phyloP scores from a whole-genome alignment of 75 land plant genomes.

The Cupressus sempervirens region DNA sequence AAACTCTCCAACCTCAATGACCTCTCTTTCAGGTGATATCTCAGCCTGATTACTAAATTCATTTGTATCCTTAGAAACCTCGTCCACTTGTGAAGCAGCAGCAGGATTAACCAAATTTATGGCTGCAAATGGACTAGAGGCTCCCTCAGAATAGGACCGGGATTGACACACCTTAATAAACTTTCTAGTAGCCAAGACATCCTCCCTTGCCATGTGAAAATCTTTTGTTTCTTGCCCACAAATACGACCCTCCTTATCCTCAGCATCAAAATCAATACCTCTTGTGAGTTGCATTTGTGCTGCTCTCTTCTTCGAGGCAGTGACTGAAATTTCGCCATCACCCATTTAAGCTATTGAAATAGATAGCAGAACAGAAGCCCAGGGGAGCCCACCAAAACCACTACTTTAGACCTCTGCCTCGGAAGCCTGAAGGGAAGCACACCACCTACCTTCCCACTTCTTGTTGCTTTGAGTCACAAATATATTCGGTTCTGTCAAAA shows the following conservation, averaged over 20 bases:
- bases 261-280: slow-evolving; percentile 35
- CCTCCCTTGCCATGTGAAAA: slow-evolving; percentile 17
- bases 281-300: slow-evolving; percentile 30
- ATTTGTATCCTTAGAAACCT: background rate
- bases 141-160: background rate
- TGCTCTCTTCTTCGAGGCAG: slow-evolving; percentile 29
- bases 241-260: slow-evolving; percentile 9
- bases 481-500: background rate
- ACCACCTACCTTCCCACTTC: background rate
- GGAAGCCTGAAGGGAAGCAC: too few relatives aligned
- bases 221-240: slow-evolving; percentile 16
- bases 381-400: too few relatives aligned
- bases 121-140: slow-evolving; percentile 20
- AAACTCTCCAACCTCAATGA: slow-evolving; percentile 5
- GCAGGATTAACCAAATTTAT: slow-evolving; percentile 11
- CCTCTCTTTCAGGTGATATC: background rate
- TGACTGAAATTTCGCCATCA: background rate
- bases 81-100: slow-evolving; percentile 8
- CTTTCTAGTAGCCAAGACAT: slow-evolving; percentile 14
- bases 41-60: background rate
- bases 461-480: background rate
- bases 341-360: slow-evolving; percentile 12
- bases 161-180: slow-evolving; percentile 16
- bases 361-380: too few relatives aligned
- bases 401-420: too few relatives aligned